phyloP scores from a whole-genome alignment of 768 basidiomycete species.

The Naganishia vaughanmartiniae region DNA sequence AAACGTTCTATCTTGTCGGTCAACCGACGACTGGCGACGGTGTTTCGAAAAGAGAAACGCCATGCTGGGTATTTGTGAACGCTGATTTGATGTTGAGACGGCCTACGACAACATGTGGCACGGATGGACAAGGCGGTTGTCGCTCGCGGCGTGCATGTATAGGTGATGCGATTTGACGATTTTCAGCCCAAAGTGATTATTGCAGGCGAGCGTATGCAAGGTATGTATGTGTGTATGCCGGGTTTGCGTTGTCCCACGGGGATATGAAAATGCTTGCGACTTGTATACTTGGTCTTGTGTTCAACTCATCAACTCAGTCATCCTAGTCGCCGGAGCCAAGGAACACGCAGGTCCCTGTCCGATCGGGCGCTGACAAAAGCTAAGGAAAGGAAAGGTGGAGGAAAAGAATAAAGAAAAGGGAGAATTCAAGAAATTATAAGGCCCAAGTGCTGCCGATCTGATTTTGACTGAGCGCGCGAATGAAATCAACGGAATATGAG shows the following conservation, averaged over 20 bases:
- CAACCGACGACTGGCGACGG: constrained; percentile 14
- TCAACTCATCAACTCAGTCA: too few species aligned
- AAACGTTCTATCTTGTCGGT: neutral
- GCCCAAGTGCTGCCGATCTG: too few species aligned
- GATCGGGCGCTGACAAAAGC: too few species aligned
- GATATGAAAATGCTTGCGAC: neutral
- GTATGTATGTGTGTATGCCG: neutral
- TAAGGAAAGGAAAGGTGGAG: too few species aligned
- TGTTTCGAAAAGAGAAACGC: constrained; percentile 18
- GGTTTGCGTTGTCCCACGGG: neutral
- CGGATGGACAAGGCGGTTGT: neutral
- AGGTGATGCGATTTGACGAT: neutral
- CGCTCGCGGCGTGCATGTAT: neutral
- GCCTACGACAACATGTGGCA: neutral
- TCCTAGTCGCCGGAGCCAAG: too few species aligned
- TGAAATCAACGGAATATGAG: too few species aligned
- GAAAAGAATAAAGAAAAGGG: too few species aligned
- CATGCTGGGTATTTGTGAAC: neutral
- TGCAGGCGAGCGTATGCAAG: neutral
- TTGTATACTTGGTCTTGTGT: too few species aligned
- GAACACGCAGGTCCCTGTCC: too few species aligned
- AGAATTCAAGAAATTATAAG: too few species aligned
- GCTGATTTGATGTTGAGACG: neutral
- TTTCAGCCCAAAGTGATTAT: neutral
- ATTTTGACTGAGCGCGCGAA: too few species aligned